A percentile compares a stretch with the other conserved stretches of the same genome.
Conservation (phyloP, 495 filamentous ascomycete genomes). For the Penicillium tannophilum region DNA sequence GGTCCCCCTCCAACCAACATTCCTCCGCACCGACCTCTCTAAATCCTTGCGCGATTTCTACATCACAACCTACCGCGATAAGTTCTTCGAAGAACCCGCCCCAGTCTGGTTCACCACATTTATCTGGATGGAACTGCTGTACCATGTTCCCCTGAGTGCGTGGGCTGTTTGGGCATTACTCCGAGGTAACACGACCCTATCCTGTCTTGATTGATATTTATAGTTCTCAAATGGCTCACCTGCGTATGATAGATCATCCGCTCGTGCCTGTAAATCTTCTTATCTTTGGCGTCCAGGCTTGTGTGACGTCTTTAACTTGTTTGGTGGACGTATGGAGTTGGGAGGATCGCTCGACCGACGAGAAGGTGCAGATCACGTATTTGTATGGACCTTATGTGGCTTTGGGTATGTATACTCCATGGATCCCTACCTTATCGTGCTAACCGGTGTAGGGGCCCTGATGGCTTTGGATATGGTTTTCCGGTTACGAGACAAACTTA, state of each 20-base stretch:
- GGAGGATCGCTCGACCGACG: constrained; percentile 54
- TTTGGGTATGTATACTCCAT: constrained; percentile 56
- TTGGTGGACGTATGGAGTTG: constrained; percentile 60
- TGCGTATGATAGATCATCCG: constrained; percentile 50
- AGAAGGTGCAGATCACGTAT: constrained; percentile 60
- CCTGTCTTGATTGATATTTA: not conserved
- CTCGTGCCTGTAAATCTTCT: constrained; percentile 66
- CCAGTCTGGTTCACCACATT: constrained; percentile 73
- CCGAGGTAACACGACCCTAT: constrained; percentile 43
- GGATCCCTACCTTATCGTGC: not conserved
- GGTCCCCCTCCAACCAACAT: constrained; percentile 62
- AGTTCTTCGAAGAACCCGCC: constrained; percentile 63
- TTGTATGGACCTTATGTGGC: constrained; percentile 74
- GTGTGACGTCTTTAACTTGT: constrained; percentile 72
- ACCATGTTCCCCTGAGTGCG: constrained; percentile 67
- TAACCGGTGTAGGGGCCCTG: constrained; percentile 43
- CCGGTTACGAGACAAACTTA: constrained; percentile 40
- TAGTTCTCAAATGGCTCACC: not conserved
- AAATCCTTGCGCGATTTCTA: constrained; percentile 60
- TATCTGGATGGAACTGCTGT: constrained; percentile 67
- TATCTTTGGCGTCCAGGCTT: constrained; percentile 67
- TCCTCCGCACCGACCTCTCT: constrained; percentile 54
- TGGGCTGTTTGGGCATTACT: constrained; percentile 61
- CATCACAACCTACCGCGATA: constrained; percentile 70
- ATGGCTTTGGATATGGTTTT: constrained; percentile 59